Evolutionary conservation across 352 stramenopile species (phyloP), one percentile per base, ranked within the genome.

Genomic region (Phytophthora agathidicida): DNA sequence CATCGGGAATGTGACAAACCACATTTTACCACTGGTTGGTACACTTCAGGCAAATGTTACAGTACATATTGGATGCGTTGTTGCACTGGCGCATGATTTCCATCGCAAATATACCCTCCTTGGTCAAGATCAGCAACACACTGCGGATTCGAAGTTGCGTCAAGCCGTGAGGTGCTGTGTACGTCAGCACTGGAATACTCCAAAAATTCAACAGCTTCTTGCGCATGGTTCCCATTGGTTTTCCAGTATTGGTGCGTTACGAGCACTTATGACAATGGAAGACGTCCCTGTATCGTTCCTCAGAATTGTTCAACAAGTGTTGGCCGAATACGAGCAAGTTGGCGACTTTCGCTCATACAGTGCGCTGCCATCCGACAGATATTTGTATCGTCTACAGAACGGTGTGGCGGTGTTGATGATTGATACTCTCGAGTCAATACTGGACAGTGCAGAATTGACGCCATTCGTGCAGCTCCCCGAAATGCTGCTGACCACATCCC

Each of bases 321-420:
- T 86, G 14, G 31, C 39, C 3, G 76, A 84, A 41, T 88, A 86
- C 23, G 77, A 86, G 30, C 38, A 57, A 26, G 68, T 83, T 11
- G 73, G 70, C 9, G 26, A 44, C 16, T 48, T 52, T 4, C 50
- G 42, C 37, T 20, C 35, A 26, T 16, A 43, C n/a, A 54, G 24
- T 14, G 5, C 10, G 26, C 17, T 46, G 7, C 37, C 58, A 13
- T 30, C 24, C 26, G 69, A 80, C 22, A 60, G 46, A 28, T 71
- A 71, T 31, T 28, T 77, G 20, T 65, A 62, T 42, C 57, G 52
- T 0, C 53, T 83, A 0, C 58, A 69, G 27, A 49, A 35, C 4
- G 41, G 26, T 11, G 57, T 77, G 7, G 50, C 55, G 3, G 23
- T 85, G 23, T 38, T 85, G 8, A 65, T 64, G 17, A 73, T 85